Conservation (phyloP, 495 filamentous ascomycete genomes). For the Hapsidospora chrysogenum region DNA sequence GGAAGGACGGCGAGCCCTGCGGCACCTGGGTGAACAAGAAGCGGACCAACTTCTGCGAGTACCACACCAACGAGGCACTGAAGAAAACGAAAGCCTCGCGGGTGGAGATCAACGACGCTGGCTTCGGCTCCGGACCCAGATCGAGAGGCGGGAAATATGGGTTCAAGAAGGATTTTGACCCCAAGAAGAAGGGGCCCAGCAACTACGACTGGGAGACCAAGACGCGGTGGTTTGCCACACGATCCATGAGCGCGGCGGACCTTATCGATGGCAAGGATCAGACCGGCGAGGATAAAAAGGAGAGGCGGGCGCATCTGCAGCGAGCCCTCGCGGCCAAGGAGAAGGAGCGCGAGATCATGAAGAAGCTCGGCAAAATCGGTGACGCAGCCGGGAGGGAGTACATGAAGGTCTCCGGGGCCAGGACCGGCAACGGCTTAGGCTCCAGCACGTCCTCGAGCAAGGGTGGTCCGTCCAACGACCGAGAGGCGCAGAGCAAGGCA, state of each 20-base stretch:
- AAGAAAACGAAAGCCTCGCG: constrained; percentile 51
- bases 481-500: constrained; percentile 19
- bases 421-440: background rate
- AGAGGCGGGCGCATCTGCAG: constrained; percentile 49
- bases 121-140: constrained; percentile 19
- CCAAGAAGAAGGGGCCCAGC: constrained; percentile 6
- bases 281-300: constrained; percentile 31
- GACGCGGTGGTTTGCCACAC: constrained; percentile 40
- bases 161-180: constrained; percentile 13
- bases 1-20: constrained; percentile 71
- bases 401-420: constrained; percentile 24
- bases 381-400: constrained; percentile 64
- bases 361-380: constrained; percentile 43
- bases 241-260: constrained; percentile 34
- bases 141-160: constrained; percentile 5
- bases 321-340: constrained; percentile 54
- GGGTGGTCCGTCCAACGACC: background rate
- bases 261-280: constrained; percentile 52
- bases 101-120: constrained; percentile 60
- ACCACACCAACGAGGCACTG: constrained; percentile 67
- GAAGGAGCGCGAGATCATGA: constrained; percentile 66
- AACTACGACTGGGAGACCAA: constrained; percentile 42
- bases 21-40: constrained; percentile 71
- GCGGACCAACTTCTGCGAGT: constrained; percentile 85
- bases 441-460: constrained; percentile 3